A percentile compares a stretch with the other conserved stretches of the same genome.
phyloP scores from a whole-genome alignment of 768 basidiomycete species.

The Krasilnikovozyma curviuscula region DNA sequence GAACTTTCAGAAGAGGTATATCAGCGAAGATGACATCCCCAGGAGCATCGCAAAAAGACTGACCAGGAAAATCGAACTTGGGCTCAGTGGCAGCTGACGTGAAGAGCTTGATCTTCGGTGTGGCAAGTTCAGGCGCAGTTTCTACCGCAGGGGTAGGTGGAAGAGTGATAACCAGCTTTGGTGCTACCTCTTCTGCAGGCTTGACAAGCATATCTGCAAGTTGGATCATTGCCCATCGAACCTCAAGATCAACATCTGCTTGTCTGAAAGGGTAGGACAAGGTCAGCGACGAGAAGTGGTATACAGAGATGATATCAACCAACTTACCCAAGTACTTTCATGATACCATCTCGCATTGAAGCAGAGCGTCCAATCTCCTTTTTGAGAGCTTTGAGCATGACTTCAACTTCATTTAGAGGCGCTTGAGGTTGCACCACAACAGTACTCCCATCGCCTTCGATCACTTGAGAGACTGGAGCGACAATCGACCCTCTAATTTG shows the following conservation, averaged over 20 bases:
- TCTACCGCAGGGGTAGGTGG: slow-evolving; percentile 53
- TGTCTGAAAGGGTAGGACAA: slow-evolving; percentile 15
- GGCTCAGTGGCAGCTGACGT: too few relatives aligned
- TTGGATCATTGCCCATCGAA: slow-evolving; percentile 79
- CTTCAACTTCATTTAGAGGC: slow-evolving; percentile 51
- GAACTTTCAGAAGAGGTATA: neutral
- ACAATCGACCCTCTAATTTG: slow-evolving; percentile 52
- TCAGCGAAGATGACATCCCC: too few relatives aligned
- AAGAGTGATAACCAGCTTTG: slow-evolving; percentile 70
- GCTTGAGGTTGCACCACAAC: slow-evolving; percentile 21
- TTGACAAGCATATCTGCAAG: slow-evolving; percentile 72
- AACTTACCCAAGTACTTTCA: slow-evolving; percentile 61
- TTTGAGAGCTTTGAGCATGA: slow-evolving; percentile 65
- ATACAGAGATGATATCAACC: neutral
- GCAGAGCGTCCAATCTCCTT: slow-evolving; percentile 70
- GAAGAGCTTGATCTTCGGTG: slow-evolving; percentile 42
- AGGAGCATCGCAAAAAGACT: neutral
- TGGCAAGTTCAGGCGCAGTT: slow-evolving; percentile 29
- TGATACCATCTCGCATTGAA: slow-evolving; percentile 50
- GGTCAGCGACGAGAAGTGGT: neutral
- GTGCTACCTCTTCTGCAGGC: slow-evolving; percentile 60
- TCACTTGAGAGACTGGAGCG: slow-evolving; percentile 44
- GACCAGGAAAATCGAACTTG: neutral
- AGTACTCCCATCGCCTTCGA: slow-evolving; percentile 58
- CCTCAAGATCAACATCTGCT: slow-evolving; percentile 61